Percentiles rank a stretch among this genome's conserved stretches.
Evolutionary conservation across 352 stramenopile genomes (phyloP).

Genomic region (Halophytophthora polymorphica): DNA sequence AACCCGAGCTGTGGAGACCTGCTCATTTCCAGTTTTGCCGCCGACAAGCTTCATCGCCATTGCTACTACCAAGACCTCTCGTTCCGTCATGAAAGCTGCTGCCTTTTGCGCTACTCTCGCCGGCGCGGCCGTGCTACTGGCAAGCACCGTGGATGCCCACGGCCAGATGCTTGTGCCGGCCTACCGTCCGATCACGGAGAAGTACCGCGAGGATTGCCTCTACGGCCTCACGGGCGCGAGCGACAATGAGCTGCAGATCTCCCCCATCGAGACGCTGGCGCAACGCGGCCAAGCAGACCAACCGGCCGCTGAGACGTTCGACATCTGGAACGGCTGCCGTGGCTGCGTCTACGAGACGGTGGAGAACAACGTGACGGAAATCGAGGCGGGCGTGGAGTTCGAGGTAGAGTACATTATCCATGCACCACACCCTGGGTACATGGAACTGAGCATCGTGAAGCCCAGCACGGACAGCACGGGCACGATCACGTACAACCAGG

Average conservation of each 20-base stretch:
- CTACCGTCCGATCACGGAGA: conserved; percentile 5
- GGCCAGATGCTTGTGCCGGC: conserved; percentile 9
- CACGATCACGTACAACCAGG: conserved; percentile 35
- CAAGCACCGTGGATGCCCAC: conserved; percentile 10
- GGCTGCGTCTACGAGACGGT: conserved; percentile 51
- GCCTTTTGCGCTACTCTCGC: neutral
- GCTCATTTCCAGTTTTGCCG: too few species aligned
- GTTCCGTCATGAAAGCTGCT: neutral
- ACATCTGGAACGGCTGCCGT: conserved; percentile 60
- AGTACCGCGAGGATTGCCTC: conserved; percentile 7
- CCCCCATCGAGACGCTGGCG: conserved; percentile 12
- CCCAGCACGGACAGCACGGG: conserved; percentile 25
- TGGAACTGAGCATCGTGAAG: conserved; percentile 44
- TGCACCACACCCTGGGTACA: conserved; percentile 39
- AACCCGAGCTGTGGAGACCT: too few species aligned
- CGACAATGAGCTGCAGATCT: conserved; percentile 13
- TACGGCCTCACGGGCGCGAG: conserved; percentile 14
- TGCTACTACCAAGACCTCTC: too few species aligned
- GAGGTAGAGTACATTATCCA: conserved; percentile 49
- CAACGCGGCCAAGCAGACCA: conserved; percentile 44
- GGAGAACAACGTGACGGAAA: conserved; percentile 39
- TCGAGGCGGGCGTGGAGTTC: conserved; percentile 42
- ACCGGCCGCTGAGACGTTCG: conserved; percentile 39
- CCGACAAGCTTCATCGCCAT: too few species aligned
- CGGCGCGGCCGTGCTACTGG: conserved; percentile 6